Evolutionary conservation across 495 filamentous ascomycete genomes (phyloP).

Genomic region (Hyaloscypha hepaticicola): DNA sequence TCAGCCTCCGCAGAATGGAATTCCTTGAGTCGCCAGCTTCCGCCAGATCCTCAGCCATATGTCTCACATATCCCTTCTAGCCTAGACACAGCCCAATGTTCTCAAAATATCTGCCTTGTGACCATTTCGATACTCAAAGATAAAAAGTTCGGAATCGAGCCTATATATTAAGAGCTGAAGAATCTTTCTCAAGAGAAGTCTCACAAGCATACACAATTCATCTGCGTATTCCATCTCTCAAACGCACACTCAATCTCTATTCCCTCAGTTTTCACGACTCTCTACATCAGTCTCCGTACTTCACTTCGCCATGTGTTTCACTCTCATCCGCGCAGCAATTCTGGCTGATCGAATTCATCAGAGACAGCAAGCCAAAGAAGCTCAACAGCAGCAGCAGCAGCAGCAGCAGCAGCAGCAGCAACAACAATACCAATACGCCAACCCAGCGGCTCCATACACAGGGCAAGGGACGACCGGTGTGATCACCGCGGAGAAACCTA

Average conservation of each 20-base stretch:
- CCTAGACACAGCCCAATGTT: background rate
- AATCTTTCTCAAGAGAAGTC: background rate
- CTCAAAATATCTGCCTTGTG: background rate
- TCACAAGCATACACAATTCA: no score
- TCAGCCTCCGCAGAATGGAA: background rate
- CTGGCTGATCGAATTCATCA: background rate
- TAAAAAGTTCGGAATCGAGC: background rate
- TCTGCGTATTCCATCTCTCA: background rate
- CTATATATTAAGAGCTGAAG: background rate
- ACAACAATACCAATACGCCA: background rate
- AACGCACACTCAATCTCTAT: background rate
- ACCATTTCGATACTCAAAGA: background rate
- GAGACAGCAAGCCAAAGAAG: background rate
- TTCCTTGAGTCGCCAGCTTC: background rate
- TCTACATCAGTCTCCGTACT: background rate
- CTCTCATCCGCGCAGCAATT: background rate
- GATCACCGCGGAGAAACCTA: background rate
- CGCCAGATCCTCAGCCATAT: background rate
- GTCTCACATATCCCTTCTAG: no score
- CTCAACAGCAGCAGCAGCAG: background rate
- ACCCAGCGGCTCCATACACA: background rate
- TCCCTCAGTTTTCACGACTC: no score
- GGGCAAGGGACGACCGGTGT: background rate
- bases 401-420: background rate
- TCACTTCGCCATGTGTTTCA: background rate